These are phyloP conservation scores for Mucor saturninus DNA, from an alignment of 371 early-diverging fungal species.

Conservation along the genomic window DNA sequence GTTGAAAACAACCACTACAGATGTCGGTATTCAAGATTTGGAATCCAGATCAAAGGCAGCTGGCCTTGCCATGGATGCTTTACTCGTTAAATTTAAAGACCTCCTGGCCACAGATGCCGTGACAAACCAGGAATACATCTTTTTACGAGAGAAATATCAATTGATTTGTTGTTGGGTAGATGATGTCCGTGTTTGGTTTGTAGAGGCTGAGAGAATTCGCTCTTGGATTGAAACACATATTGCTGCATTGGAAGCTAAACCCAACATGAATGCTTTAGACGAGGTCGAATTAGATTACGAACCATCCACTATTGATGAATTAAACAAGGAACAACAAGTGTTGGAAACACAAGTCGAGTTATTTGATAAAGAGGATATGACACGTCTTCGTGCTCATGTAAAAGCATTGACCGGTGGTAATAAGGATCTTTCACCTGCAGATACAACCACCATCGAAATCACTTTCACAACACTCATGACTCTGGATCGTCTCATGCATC, in stretches of 20 bases:
- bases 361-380: conserved; percentile 56
- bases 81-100: conserved; percentile 18
- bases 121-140: conserved; percentile 5
- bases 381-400: conserved; percentile 56
- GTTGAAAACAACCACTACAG: conserved; percentile 47
- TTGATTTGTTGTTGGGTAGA: conserved; percentile 51
- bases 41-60: conserved; percentile 35
- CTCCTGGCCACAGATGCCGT: conserved; percentile 11
- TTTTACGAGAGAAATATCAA: conserved; percentile 37
- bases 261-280: conserved; percentile 29
- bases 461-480: conserved; percentile 54
- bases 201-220: conserved; percentile 52
- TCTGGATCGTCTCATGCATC: conserved; percentile 52
- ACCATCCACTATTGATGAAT: conserved; percentile 29
- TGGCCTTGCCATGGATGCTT: conserved; percentile 16
- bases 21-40: conserved; percentile 41
- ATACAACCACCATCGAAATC: conserved; percentile 60
- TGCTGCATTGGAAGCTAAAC: conserved; percentile 24
- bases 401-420: conserved; percentile 45
- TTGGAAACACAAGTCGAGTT: conserved; percentile 21
- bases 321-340: conserved; percentile 27
- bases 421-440: conserved; percentile 55
- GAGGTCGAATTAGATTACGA: conserved; percentile 34
- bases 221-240: conserved; percentile 53
- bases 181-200: conserved; percentile 57